These are phyloP conservation scores for Hygrocybe punicea DNA, from an alignment of 768 basidiomycete genomes.

Conservation along the genomic window DNA sequence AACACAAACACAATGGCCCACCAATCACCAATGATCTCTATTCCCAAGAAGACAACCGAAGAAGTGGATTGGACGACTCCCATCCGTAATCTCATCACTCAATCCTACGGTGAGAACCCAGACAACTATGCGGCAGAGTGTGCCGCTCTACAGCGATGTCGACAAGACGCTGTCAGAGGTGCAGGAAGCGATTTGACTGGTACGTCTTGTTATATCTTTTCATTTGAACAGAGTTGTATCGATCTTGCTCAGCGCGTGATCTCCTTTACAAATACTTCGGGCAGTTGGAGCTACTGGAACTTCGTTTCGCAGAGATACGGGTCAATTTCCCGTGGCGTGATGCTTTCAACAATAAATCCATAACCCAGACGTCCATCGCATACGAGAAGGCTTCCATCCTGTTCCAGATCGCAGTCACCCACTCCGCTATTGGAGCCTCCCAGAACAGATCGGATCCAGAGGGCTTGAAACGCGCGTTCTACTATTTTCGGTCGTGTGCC, in stretches of 20 bases:
- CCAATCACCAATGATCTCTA: constrained; percentile 86
- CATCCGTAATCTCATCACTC: constrained; percentile 79
- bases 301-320: constrained; percentile 93
- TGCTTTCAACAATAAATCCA: constrained; percentile 92
- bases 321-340: constrained; percentile 99
- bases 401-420: constrained; percentile 92
- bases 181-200: constrained; percentile 96
- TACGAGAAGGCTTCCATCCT: constrained; percentile 98
- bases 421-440: constrained; percentile 84
- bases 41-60: constrained; percentile 91
- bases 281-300: constrained; percentile 93
- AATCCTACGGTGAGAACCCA: constrained; percentile 91
- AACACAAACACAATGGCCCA: constrained; percentile 58
- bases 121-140: constrained; percentile 85
- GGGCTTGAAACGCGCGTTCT: constrained; percentile 89
- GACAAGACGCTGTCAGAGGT: constrained; percentile 94
- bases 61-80: constrained; percentile 96
- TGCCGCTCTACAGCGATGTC: constrained; percentile 78
- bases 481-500: constrained; percentile 84
- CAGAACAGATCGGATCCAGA: constrained; percentile 87
- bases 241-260: constrained; percentile 64
- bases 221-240: constrained; percentile 4
- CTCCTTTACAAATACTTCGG: constrained; percentile 99
- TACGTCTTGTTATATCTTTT: constrained; percentile 33
- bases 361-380: constrained; percentile 92